These are phyloP conservation scores for Alliaria petiolata DNA, from an alignment of 345 rosid species.

Conservation along the genomic window DNA sequence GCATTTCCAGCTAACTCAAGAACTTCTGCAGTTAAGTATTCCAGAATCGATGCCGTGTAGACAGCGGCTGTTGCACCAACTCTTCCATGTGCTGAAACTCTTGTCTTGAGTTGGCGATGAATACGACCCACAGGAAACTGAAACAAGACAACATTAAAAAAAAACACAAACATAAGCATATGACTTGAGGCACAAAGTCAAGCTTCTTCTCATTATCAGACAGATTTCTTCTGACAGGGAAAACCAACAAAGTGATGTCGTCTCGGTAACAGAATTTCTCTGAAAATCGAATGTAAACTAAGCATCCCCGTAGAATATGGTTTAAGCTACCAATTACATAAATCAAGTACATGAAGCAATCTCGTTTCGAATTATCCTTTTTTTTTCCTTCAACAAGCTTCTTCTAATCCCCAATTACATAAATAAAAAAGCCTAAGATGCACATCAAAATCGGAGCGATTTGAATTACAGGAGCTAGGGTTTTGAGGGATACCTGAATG, in stretches of 20 bases:
- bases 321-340: too few relatives aligned
- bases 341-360: too few relatives aligned
- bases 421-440: neutral
- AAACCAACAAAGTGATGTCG: neutral
- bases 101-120: conserved; percentile 62
- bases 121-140: conserved; percentile 81
- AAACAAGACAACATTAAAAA: neutral
- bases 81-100: conserved; percentile 56
- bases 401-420: neutral
- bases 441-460: neutral
- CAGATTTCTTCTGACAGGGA: neutral
- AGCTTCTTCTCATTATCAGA: too few relatives aligned
- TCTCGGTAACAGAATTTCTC: too few relatives aligned
- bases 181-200: neutral
- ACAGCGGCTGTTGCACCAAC: conserved; percentile 86
- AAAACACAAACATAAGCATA: neutral
- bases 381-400: too few relatives aligned
- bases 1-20: conserved; percentile 76
- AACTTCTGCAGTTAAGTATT: conserved; percentile 75
- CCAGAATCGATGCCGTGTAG: conserved; percentile 63
- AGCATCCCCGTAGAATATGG: too few relatives aligned
- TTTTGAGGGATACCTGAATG: conserved; percentile 53
- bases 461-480: neutral
- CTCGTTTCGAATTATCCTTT: too few relatives aligned
- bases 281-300: too few relatives aligned